Evolutionary conservation across 2,329 filamentous ascomycete genomes (phyloP).

Genomic region (Erysiphe neolycopersici): DNA sequence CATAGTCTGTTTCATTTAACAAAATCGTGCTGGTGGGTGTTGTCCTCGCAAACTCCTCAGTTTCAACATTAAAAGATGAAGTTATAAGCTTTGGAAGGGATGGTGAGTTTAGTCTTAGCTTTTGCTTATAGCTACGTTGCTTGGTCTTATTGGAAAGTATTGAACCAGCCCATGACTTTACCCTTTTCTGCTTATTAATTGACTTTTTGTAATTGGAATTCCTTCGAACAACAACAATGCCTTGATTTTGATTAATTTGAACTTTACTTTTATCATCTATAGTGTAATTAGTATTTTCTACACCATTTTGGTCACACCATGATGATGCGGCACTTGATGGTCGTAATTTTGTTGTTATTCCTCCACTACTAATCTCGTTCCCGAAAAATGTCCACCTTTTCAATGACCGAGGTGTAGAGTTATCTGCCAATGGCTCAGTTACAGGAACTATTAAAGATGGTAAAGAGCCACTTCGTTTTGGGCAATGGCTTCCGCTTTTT

Average conservation of each 20-base stretch:
- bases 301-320: too few species aligned
- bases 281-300: too few species aligned
- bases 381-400: constrained; percentile 14
- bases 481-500: constrained; percentile 13
- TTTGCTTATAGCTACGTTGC: constrained; percentile 18
- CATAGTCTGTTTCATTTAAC: constrained; percentile 8
- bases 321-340: constrained; percentile 10
- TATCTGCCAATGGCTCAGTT: constrained; percentile 10
- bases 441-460: constrained; percentile 19
- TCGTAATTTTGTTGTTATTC: constrained; percentile 4
- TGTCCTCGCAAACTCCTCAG: constrained; percentile 1
- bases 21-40: constrained; percentile 2
- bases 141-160: constrained; percentile 23
- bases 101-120: constrained; percentile 16
- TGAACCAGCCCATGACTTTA: constrained; percentile 33
- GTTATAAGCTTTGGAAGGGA: constrained; percentile 18
- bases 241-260: too few species aligned
- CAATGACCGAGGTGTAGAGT: constrained; percentile 11
- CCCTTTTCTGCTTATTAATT: constrained; percentile 39
- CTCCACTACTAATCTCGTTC: constrained; percentile 11
- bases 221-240: constrained; percentile 5
- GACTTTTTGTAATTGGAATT: constrained; percentile 11
- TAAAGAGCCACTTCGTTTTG: constrained; percentile 28
- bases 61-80: constrained; percentile 8
- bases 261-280: too few species aligned